Percentiles rank a stretch among this genome's conserved stretches.
phyloP scores from a whole-genome alignment of 1,284 basidiomycete species.

The Malassezia arunalokei region DNA sequence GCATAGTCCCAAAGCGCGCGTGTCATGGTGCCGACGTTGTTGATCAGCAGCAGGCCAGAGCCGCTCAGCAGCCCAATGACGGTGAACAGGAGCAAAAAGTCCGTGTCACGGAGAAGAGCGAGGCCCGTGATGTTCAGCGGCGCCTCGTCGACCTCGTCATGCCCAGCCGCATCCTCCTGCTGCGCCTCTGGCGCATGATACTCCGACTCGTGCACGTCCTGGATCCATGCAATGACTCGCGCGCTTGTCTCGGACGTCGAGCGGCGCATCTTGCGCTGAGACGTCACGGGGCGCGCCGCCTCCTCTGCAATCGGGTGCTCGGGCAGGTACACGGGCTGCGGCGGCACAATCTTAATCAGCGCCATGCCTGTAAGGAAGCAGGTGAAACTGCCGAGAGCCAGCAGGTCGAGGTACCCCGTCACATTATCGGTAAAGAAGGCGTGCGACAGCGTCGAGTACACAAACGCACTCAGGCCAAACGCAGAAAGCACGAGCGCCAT shows the following conservation, averaged over 20 bases:
- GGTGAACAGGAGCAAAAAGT: conserved; percentile 64
- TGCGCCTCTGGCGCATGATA: neutral
- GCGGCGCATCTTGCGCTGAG: conserved; percentile 4
- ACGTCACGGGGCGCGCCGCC: neutral
- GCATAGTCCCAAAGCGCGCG: conserved; percentile 63
- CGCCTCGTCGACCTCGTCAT: conserved; percentile 1
- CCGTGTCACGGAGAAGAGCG: conserved; percentile 50
- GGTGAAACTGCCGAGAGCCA: conserved; percentile 59
- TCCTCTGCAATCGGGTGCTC: neutral
- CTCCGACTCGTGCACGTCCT: neutral
- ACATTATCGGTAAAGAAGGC: conserved; percentile 60
- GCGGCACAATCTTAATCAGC: conserved; percentile 55
- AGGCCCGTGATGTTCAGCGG: conserved; percentile 49
- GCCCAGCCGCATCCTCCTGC: neutral
- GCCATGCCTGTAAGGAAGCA: conserved; percentile 60
- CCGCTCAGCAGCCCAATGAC: conserved; percentile 69
- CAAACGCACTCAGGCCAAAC: conserved; percentile 71
- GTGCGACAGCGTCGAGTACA: conserved; percentile 61
- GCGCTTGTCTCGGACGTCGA: conserved; percentile 28
- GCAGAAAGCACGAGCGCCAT: conserved; percentile 65
- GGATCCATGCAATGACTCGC: conserved; percentile 19
- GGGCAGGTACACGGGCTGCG: conserved; percentile 3
- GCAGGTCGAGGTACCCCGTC: conserved; percentile 57
- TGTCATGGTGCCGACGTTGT: conserved; percentile 85
- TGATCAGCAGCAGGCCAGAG: conserved; percentile 83